A percentile compares a stretch with the other conserved stretches of the same genome.
phyloP scores from a whole-genome alignment of 257 asterid species.

The Rhazya stricta region DNA sequence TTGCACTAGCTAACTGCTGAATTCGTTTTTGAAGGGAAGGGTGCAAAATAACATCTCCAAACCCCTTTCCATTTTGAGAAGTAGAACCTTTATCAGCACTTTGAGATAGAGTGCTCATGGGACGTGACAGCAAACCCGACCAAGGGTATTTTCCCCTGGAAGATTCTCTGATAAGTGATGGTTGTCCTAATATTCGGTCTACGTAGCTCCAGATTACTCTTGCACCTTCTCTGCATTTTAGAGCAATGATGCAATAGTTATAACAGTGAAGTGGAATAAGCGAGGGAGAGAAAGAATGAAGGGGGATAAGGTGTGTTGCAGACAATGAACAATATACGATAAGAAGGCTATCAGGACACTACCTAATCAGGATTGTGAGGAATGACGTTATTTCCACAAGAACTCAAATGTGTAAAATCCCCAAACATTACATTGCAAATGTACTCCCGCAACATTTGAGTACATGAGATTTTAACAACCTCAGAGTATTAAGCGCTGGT shows the following conservation, averaged over 20 bases:
- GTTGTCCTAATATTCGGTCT: slow-evolving; percentile 94
- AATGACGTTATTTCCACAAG: background rate
- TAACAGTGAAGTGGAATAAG: background rate
- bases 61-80: slow-evolving; percentile 46
- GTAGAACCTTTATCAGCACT: slow-evolving; percentile 42
- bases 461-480: background rate
- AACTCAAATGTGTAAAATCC: background rate
- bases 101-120: slow-evolving; percentile 40
- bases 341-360: background rate
- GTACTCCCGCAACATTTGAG: background rate
- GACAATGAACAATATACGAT: background rate
- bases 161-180: slow-evolving; percentile 92
- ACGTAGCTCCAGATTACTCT: slow-evolving; percentile 91
- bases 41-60: slow-evolving; percentile 78
- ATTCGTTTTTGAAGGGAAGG: slow-evolving; percentile 82
- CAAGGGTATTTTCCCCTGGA: slow-evolving; percentile 94
- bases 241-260: slow-evolving; percentile 5
- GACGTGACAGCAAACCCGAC: slow-evolving; percentile 71
- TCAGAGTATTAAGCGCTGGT: background rate
- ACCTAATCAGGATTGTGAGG: background rate
- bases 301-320: too few relatives aligned
- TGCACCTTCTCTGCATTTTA: slow-evolving; percentile 81
- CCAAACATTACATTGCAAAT: background rate
- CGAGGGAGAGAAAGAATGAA: background rate
- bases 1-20: slow-evolving; percentile 73